A percentile compares a stretch with the other conserved stretches of the same genome.
These are phyloP conservation scores for Xylariaceae sp. DNA, from an alignment of 2,329 filamentous ascomycete species.

Conservation along the genomic window DNA sequence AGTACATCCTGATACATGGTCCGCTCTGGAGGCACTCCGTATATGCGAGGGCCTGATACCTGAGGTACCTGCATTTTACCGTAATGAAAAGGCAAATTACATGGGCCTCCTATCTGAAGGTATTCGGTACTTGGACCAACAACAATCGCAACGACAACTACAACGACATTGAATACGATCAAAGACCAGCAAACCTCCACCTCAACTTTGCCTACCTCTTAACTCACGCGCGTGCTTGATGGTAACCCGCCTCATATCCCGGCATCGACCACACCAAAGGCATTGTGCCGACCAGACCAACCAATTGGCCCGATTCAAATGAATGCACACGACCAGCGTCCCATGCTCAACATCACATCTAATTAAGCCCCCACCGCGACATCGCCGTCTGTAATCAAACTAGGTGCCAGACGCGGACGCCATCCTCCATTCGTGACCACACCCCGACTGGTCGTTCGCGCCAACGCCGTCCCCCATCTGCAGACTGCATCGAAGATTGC, in stretches of 20 bases:
- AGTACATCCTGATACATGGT: not conserved
- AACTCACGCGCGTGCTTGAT: not conserved
- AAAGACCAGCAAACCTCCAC: not conserved
- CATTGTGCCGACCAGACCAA: not conserved
- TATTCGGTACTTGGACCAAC: not conserved
- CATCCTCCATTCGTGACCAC: conserved; percentile 23
- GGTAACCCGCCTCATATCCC: not conserved
- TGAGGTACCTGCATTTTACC: not conserved
- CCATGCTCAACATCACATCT: conserved; percentile 17
- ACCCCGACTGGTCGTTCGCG: conserved; percentile 11
- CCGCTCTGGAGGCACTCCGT: too few relatives aligned
- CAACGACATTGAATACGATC: not conserved
- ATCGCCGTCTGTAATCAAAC: conserved; percentile 25
- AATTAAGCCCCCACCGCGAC: conserved; percentile 23
- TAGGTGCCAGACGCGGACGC: conserved; percentile 14
- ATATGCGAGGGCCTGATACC: too few relatives aligned
- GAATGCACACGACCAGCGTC: conserved; percentile 11
- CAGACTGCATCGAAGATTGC: not conserved
- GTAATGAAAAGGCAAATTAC: not conserved
- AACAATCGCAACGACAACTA: not conserved
- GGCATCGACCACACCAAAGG: not conserved
- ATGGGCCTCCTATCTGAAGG: not conserved
- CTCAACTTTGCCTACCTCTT: too few relatives aligned
- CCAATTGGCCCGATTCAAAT: conserved; percentile 3
- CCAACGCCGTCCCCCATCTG: conserved; percentile 5